phyloP scores from a whole-genome alignment of 805 yeast genomes.

The Kodamaea kaohsiungensis region DNA sequence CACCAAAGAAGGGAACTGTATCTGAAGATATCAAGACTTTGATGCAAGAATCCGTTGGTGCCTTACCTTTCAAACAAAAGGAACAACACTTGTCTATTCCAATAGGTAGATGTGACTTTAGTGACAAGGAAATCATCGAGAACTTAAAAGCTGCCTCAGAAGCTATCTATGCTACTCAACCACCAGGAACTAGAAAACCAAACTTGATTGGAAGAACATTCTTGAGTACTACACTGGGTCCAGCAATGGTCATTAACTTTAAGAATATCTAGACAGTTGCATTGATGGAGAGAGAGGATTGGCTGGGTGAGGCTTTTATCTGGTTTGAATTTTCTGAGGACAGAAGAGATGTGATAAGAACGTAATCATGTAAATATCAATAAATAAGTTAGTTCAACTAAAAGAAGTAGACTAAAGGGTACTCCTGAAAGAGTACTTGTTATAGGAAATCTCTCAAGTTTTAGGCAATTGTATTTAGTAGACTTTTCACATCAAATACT shows the following conservation, averaged over 20 bases:
- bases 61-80: conserved; percentile 77
- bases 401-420: not conserved
- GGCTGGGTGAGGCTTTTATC: too few relatives aligned
- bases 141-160: conserved; percentile 69
- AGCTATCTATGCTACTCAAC: conserved; percentile 56
- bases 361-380: not conserved
- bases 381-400: not conserved
- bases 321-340: too few relatives aligned
- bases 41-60: conserved; percentile 59
- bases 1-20: conserved; percentile 83
- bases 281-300: too few relatives aligned
- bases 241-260: conserved; percentile 66
- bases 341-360: not conserved
- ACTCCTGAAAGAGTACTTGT: too few relatives aligned
- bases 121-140: conserved; percentile 71
- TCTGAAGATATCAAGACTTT: conserved; percentile 59
- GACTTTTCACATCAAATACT: too few relatives aligned
- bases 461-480: too few relatives aligned
- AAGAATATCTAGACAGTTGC: conserved; percentile 15
- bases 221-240: conserved; percentile 73
- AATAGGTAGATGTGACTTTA: conserved; percentile 74
- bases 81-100: conserved; percentile 61
- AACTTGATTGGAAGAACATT: conserved; percentile 69
- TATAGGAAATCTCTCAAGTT: too few relatives aligned
- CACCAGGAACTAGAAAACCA: conserved; percentile 66